Conservation (phyloP, 2,329 filamentous ascomycete species). For the Curvularia eragrostidis region DNA sequence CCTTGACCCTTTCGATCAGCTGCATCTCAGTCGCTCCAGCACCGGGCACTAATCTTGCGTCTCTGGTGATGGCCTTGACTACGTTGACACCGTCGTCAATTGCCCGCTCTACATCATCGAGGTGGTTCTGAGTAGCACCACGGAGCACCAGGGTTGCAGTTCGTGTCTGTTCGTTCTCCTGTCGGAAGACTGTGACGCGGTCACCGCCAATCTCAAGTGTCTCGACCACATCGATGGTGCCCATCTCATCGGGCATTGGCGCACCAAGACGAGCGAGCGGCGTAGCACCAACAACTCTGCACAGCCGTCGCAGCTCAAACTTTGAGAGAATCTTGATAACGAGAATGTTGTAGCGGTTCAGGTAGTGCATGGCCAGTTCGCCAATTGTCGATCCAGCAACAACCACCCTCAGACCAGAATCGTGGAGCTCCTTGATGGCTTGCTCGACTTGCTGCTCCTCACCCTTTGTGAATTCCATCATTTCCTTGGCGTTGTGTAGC, state of each 20-base stretch:
- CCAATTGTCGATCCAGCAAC: slow-evolving; percentile 93
- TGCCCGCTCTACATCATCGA: slow-evolving; percentile 95
- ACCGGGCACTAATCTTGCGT: slow-evolving; percentile 87
- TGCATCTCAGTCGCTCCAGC: slow-evolving; percentile 95
- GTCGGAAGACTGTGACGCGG: slow-evolving; percentile 96
- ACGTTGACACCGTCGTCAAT: slow-evolving; percentile 99
- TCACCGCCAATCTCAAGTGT: slow-evolving; percentile 97
- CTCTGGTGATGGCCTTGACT: slow-evolving; percentile 96
- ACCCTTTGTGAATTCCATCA: slow-evolving; percentile 97
- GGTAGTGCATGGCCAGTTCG: slow-evolving; percentile 94
- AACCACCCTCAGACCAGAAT: slow-evolving; percentile 89
- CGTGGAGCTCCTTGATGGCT: slow-evolving; percentile 92
- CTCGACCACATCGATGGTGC: slow-evolving; percentile 90
- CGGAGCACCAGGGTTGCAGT: slow-evolving; percentile 94
- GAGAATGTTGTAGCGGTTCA: slow-evolving; percentile 95
- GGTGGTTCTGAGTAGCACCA: slow-evolving; percentile 95
- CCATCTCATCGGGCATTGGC: slow-evolving; percentile 99
- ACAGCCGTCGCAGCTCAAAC: slow-evolving; percentile 93
- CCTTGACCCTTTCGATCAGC: slow-evolving; percentile 88
- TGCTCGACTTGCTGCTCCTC: slow-evolving; percentile 92
- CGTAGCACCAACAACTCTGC: slow-evolving; percentile 94
- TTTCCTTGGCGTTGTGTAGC: slow-evolving; percentile 96
- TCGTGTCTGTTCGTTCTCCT: slow-evolving; percentile 89
- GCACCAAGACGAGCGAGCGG: slow-evolving; percentile 94
- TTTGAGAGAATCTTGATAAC: slow-evolving; percentile 98